Base-by-base conservation (phyloP, 768 basidiomycete genomes). In the Lepiota brunneoincarnata region DNA sequence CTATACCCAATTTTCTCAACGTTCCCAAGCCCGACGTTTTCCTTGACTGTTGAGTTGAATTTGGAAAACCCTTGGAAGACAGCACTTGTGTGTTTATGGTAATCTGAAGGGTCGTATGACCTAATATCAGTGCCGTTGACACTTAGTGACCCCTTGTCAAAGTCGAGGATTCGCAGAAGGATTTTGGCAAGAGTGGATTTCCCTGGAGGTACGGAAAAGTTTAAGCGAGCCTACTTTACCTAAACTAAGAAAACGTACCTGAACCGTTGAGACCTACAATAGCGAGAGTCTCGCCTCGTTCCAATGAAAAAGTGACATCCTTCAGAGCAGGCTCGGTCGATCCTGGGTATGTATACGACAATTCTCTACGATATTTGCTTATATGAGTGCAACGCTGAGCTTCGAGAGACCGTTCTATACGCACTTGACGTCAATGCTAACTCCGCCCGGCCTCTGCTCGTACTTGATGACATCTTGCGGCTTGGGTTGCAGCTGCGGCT, bases 181-280 rank as follows among this genome's bases (percentile, higher is more conserved):
- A 91, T 77, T 62, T 90, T 90, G 2, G 90, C 88, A 41, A 94
- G 81, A 1, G 92, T 95, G 6, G 91, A 90, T 74, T 95, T 95
- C 23, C 90, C 89, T 91, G 60, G 23, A 41, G 41, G 51, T 54
- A 50, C 49, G 58, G 41, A 54, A 58, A 24, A 45, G 18, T 10
- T 51, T 34, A 14, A 46, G 24, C 21, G n/a, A 12, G 43, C 20
- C 9, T 38, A 31, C 37, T 17, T 53, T 46, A 17, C 15, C 12
- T 38, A 28, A 15, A 35, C 24, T 41, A 61, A 57, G 44, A 62
- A 41, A 18, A 67, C 76, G 66, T 67, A 80, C 89, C 89, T 59
- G 89, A 91, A 58, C 89, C 89, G 67, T 91, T 91, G 67, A 82
- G 86, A 17, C 89, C 92, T 18, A 93, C 92, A 56, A 95, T 86